Conservation (phyloP, 2,329 filamentous ascomycete species). For the Botrytis pseudocinerea region DNA sequence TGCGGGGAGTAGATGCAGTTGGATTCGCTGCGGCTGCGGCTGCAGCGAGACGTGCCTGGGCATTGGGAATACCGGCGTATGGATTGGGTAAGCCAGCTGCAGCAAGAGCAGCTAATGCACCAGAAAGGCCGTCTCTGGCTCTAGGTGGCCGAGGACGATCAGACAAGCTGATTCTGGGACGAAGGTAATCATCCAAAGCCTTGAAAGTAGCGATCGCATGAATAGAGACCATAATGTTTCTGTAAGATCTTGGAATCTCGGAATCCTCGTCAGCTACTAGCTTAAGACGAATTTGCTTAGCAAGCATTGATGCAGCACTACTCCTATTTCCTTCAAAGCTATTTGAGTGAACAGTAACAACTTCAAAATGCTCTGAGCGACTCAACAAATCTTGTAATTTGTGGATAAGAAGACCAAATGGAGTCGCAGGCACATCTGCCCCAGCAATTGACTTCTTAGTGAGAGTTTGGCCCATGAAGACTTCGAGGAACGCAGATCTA, state of each 20-base stretch:
- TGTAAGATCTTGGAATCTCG: conserved; percentile 82
- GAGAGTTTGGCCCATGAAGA: conserved; percentile 81
- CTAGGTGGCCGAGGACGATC: conserved; percentile 69
- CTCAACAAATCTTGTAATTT: conserved; percentile 96
- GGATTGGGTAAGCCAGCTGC: conserved; percentile 64
- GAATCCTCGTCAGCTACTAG: conserved; percentile 87
- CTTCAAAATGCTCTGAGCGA: conserved; percentile 96
- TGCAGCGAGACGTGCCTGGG: conserved; percentile 36
- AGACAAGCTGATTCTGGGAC: conserved; percentile 80
- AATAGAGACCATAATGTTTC: conserved; percentile 97
- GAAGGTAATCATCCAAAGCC: conserved; percentile 90
- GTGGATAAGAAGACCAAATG: conserved; percentile 86
- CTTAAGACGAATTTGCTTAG: conserved; percentile 89
- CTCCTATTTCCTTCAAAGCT: conserved; percentile 86
- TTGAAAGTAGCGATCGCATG: conserved; percentile 99
- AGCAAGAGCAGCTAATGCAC: conserved; percentile 74
- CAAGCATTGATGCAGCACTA: conserved; percentile 92
- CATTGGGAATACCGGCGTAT: conserved; percentile 39
- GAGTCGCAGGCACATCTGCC: conserved; percentile 70
- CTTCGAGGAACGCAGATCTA: conserved; percentile 80
- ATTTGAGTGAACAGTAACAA: conserved; percentile 92
- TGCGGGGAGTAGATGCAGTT: conserved; percentile 43
- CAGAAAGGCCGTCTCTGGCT: conserved; percentile 60
- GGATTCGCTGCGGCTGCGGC: conserved; percentile 42
- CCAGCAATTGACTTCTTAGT: conserved; percentile 62